Conservation (phyloP, 345 rosid genomes). For the Salix caprea region DNA sequence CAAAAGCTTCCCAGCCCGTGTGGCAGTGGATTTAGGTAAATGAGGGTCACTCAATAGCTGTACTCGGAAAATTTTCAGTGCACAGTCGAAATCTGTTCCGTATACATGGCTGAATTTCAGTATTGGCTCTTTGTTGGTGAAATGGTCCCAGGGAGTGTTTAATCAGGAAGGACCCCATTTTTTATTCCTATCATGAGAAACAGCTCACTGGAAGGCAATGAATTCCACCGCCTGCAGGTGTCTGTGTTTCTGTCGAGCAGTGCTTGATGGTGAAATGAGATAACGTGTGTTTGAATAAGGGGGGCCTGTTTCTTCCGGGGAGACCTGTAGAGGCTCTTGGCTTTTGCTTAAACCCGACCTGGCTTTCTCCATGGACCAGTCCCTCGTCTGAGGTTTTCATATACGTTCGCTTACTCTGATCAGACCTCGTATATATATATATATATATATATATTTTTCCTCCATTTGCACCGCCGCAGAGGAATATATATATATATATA, state of each 20-base stretch:
- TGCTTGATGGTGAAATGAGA: conserved; percentile 14
- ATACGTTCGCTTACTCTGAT: background rate
- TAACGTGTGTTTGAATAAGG: conserved; percentile 8
- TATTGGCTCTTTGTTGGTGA: background rate
- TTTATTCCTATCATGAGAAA: background rate
- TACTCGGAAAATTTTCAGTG: too few relatives aligned
- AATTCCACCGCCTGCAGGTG: background rate
- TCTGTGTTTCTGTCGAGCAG: background rate
- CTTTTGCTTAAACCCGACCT: background rate
- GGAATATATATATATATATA: too few relatives aligned
- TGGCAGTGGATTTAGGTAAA: too few relatives aligned
- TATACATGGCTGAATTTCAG: too few relatives aligned
- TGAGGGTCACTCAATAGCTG: too few relatives aligned
- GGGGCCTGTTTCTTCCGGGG: conserved; percentile 40
- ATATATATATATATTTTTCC: background rate
- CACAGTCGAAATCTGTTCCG: too few relatives aligned
- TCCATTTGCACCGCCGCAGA: background rate
- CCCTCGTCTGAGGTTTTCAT: background rate
- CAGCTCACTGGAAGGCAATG: conserved; percentile 3
- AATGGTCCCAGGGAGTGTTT: conserved; percentile 18
- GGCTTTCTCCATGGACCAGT: conserved; percentile 13
- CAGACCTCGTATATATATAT: background rate
- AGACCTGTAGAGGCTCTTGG: conserved; percentile 19
- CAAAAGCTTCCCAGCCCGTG: background rate
- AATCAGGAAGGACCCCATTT: conserved; percentile 3